A percentile compares a stretch with the other conserved stretches of the same genome.
Conservation (phyloP, 495 filamentous ascomycete species). For the Cercophora sp. region DNA sequence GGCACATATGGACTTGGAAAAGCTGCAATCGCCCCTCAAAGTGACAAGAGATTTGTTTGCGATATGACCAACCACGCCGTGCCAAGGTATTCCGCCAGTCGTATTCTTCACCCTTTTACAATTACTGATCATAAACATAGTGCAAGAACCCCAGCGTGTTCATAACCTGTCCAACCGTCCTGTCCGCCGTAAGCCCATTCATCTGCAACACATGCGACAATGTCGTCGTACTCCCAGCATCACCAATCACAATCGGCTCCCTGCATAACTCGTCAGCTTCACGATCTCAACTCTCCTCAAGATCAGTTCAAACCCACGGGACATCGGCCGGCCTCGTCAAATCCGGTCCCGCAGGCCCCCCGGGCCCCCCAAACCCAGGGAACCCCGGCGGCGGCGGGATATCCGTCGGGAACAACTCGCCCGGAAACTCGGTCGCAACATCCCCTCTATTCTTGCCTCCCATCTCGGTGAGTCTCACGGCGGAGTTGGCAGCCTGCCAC, state of each 20-base stretch:
- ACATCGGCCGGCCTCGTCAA: neutral
- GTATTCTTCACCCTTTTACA: too few relatives aligned
- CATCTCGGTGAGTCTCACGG: conserved; percentile 30
- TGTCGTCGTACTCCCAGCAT: conserved; percentile 15
- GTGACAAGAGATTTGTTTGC: too few relatives aligned
- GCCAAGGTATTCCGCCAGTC: too few relatives aligned
- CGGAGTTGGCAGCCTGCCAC: conserved; percentile 53
- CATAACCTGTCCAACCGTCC: conserved; percentile 19
- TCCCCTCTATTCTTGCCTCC: conserved; percentile 19
- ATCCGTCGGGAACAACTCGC: neutral
- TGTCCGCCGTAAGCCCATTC: conserved; percentile 11
- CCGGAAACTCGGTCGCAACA: neutral
- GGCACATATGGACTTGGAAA: too few relatives aligned
- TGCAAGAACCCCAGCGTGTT: conserved; percentile 15
- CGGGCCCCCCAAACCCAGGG: neutral
- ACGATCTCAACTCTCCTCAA: too few relatives aligned
- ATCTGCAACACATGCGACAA: conserved; percentile 18
- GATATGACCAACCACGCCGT: too few relatives aligned
- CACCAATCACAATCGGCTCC: conserved; percentile 10
- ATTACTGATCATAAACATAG: conserved; percentile 18
- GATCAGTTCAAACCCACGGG: neutral
- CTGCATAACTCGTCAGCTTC: too few relatives aligned
- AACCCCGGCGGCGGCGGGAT: conserved; percentile 6
- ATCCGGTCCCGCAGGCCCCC: neutral
- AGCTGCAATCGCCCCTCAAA: too few relatives aligned